Percentiles rank a stretch among this genome's conserved stretches.
Evolutionary conservation across 352 stramenopile genomes (phyloP).

Genomic region (Pythium dissotocum): DNA sequence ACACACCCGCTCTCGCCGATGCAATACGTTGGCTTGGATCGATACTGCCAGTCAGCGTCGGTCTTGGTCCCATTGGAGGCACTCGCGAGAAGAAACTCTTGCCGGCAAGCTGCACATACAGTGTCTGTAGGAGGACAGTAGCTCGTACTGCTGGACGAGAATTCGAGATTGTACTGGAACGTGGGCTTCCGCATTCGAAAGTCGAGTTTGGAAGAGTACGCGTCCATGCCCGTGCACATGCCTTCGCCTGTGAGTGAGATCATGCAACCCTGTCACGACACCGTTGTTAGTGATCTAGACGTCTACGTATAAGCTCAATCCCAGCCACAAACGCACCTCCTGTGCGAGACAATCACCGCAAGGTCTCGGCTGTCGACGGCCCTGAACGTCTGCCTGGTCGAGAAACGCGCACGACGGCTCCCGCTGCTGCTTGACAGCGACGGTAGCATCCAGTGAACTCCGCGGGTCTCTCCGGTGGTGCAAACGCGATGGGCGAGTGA

Average conservation of each 20-base stretch:
- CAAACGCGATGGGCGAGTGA: neutral
- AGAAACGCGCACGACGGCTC: neutral
- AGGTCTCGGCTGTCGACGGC: neutral
- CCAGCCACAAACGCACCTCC: neutral
- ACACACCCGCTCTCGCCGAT: neutral
- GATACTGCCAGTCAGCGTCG: neutral
- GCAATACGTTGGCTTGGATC: neutral
- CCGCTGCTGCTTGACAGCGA: neutral
- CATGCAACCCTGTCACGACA: neutral
- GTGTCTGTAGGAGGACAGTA: neutral
- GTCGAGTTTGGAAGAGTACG: neutral
- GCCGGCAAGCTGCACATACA: neutral
- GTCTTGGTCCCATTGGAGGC: neutral
- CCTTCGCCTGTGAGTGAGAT: neutral
- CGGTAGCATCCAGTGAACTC: neutral
- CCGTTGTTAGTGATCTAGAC: no score
- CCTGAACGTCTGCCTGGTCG: neutral
- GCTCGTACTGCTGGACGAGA: neutral
- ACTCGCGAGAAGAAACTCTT: neutral
- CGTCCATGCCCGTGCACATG: neutral
- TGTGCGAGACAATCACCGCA: neutral
- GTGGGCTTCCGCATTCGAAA: neutral
- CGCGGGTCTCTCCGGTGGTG: neutral
- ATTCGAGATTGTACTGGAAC: neutral
- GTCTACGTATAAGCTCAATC: no score